Evolutionary conservation across 192 early-diverging fungal species (phyloP), one percentile per base, ranked within the genome.

Genomic region (Gorgonomyces haynaldii): DNA sequence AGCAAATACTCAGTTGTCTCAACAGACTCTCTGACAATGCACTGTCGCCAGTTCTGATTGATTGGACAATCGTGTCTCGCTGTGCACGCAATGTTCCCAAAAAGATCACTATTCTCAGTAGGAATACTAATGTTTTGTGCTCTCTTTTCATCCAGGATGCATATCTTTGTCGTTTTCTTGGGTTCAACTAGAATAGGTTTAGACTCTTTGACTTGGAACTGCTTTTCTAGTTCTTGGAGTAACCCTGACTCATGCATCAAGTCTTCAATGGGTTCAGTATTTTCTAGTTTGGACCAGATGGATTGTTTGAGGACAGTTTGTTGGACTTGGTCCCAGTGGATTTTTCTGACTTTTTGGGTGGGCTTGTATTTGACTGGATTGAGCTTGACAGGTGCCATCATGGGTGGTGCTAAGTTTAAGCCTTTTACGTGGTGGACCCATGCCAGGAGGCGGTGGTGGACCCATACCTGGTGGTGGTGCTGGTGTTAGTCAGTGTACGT

Each of bases 401-500:
- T 7, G 1, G 10, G 39, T 8, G 39, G 21, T 0, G 17, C 39
- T 7, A 7, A 7, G 6, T 19, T 19, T 24, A 20, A 9, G 17
- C 10, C 21, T 41, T 41, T 7, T 8, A 8, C 5, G 5, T 5
- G 39, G 15, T 24, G 39, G 5, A 8, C 15, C 13, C 5, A 5
- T 10, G 5, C 5, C 7, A 41, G 54, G 50, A 45, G 54, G 54
- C 5, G 37, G 53, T 50, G 13, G n/a, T 27, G 2, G 15, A 42
- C 17, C 42, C 0, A 21, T n/a, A 2, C 1, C 13, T 52, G 9
- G 50, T 15, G 60, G 54, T 3, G 60, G 50, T 50, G 56, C 37
- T 43, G 42, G 19, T 7, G 17, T 10, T 16, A 20, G 42, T 13
- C 9, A 50, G 15, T 51, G 7, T 22, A 54, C 9, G n/a, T n/a